Evolutionary conservation across 169 alveolate genomes (phyloP), one percentile per base, ranked within the genome.

Genomic region (Eimeria acervulina): DNA sequence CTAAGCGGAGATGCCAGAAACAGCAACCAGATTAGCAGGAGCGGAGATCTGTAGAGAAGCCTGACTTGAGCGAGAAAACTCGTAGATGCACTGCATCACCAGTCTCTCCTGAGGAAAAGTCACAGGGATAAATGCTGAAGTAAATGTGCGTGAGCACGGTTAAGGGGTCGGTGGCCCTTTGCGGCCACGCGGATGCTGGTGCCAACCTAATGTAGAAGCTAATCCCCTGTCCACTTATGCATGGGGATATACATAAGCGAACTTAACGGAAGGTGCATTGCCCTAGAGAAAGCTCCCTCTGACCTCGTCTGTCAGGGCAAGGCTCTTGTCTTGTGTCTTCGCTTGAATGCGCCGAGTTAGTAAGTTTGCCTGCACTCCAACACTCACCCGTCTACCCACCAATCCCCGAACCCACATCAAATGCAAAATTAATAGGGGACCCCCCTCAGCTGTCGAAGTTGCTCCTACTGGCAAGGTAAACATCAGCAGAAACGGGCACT

Each of bases 71-170:
- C 78, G 44, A 33, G 87, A 76, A 23, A 38, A 76, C 61, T 76
- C 87, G 36, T 12, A 7, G 63, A 76, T 5, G 36, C 52, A 44
- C 36, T 76, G 52, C 33, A 76, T 44, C 68, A 81, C 63, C 19
- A 81, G 51, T 2, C 72, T 40, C 70, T 81, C 90, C 90, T 81
- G 90, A 44, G 90, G 26, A 7, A 33, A 81, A 26, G 66, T 19
- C 61, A 51, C 63, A 68, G 78, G 31, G 1, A 13, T 68, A 26
- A 21, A 68, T 31, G 40, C 78, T 31, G 31, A 1, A 4, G 28
- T 1, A 68, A 31, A 31, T 7, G 44, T 31, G 0, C 26, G 21
- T 13, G 78, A 31, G 31, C 0, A 68, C 7, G 44, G 78, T 12
- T 68, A 23, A 3, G 44, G 23, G 21, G 44, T 31, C 26, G 44